phyloP scores from a whole-genome alignment of 345 rosid species.

The Pugionium dolabratum region DNA sequence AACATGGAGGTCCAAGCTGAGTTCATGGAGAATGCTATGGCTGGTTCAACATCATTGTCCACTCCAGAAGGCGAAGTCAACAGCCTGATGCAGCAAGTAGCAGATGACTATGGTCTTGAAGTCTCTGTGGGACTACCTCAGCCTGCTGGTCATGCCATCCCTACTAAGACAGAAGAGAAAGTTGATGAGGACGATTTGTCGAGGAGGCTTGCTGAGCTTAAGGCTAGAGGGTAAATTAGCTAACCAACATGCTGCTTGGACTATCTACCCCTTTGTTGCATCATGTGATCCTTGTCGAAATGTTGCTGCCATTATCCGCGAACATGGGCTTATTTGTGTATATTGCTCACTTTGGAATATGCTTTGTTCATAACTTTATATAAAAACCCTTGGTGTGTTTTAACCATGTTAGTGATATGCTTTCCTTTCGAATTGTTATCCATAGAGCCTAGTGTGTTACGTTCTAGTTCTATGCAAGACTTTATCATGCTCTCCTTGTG shows the following conservation, averaged over 20 bases:
- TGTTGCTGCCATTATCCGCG: slow-evolving; percentile 23
- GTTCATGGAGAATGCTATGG: slow-evolving; percentile 99
- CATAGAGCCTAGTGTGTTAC: background rate
- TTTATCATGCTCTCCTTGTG: slow-evolving; percentile 37
- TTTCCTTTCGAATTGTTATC: slow-evolving; percentile 29
- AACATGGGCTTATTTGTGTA: slow-evolving; percentile 31
- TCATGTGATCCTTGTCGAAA: slow-evolving; percentile 1
- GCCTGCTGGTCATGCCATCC: slow-evolving; percentile 87
- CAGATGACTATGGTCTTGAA: slow-evolving; percentile 93
- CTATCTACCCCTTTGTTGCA: slow-evolving; percentile 24
- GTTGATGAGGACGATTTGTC: slow-evolving; percentile 96
- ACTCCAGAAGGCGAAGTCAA: slow-evolving; percentile 98
- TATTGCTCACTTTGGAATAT: slow-evolving; percentile 29
- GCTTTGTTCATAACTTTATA: slow-evolving; percentile 35
- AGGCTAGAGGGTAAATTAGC: slow-evolving; percentile 67
- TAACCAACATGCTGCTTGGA: slow-evolving; percentile 20
- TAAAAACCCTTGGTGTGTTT: slow-evolving; percentile 19
- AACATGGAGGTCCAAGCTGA: slow-evolving; percentile 99
- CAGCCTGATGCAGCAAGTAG: slow-evolving; percentile 98
- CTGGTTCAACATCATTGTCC: slow-evolving; percentile 93
- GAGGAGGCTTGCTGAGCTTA: slow-evolving; percentile 95
- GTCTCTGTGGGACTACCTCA: slow-evolving; percentile 98
- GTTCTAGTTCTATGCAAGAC: slow-evolving; percentile 7
- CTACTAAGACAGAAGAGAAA: slow-evolving; percentile 73
- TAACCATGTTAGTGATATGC: slow-evolving; percentile 20